Base-by-base conservation (phyloP, 371 early-diverging fungal genomes). In the Massospora cicadina region DNA sequence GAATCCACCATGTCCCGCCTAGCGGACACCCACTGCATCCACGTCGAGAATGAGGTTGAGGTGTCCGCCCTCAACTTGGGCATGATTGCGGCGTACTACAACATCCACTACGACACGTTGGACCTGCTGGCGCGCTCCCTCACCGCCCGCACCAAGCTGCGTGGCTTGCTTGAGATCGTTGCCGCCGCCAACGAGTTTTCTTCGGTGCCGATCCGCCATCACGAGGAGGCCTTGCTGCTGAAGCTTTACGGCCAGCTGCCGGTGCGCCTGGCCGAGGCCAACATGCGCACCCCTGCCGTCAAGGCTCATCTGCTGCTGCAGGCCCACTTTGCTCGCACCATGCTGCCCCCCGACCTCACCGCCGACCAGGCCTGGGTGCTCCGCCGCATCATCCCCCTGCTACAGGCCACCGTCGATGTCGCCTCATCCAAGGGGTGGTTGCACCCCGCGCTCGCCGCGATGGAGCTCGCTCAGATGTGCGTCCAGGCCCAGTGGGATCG, bases 401-500 rank as follows among this genome's bases (percentile, higher is more conserved):
- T 98, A 55, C 95, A 98, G 70, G 95, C 97, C 0, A 80, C 86
- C 68, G 95, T 96, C 2, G 98, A 98, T 74, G 95, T 98, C 12
- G 84, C 94, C 57, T 86, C 91, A 54, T 87, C 89, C 23, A 85
- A 86, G 66, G 94, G 93, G 26, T 95, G 92, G 92, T 78, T 95
- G 63, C 75, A 81, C 0, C 92, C 95, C 2, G 93, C 93, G 13
- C 70, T 96, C 64, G 82, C 89, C 0, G 79, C 92, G 2, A 95
- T 96, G 97, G 97, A 98, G 71, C 68, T 96, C 71, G 84, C 88
- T 26, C 98, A 98, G 75, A 95, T 95, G 96, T 74, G 76, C 59
- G 93, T 95, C 10, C 96, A 96, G 78, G 95, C 96, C n/a, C 78
- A 92, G 68, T 95, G 97, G 97, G 89, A 93, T 71, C 79, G 82